Evolutionary conservation across 345 rosid species (phyloP).

Genomic region (Combretum micranthum): DNA sequence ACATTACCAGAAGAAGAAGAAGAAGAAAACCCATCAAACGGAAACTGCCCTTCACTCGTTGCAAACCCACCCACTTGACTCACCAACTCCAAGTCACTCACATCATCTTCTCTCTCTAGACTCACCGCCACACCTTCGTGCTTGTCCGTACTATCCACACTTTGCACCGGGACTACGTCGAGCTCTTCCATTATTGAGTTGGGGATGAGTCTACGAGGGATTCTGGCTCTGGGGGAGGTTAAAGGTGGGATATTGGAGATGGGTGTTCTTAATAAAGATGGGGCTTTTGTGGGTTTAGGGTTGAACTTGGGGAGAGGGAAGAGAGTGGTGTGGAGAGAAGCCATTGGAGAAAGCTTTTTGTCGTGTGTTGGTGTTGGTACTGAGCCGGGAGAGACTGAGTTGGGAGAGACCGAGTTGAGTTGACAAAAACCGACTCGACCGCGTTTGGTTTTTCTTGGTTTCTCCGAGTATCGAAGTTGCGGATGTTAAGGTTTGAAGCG

Average conservation of each 20-base stretch:
- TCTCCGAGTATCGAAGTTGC: too few species aligned
- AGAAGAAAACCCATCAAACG: constrained; percentile 77
- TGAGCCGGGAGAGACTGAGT: constrained; percentile 26
- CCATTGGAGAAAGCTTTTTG: constrained; percentile 64
- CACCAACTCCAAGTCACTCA: constrained; percentile 34
- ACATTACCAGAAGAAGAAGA: constrained; percentile 33
- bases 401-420: constrained; percentile 17
- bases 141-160: constrained; percentile 43
- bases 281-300: constrained; percentile 19
- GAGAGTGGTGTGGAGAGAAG: constrained; percentile 54
- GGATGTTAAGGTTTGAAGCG: too few species aligned
- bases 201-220: constrained; percentile 25
- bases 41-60: constrained; percentile 48
- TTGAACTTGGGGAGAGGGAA: constrained; percentile 44
- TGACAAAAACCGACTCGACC: too few species aligned
- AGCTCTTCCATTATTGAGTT: constrained; percentile 47
- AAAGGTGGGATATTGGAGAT: constrained; percentile 24
- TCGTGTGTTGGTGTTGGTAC: constrained; percentile 3
- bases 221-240: constrained; percentile 27
- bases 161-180: constrained; percentile 57
- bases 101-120: constrained; percentile 40
- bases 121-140: constrained; percentile 46
- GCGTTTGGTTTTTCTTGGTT: too few species aligned
- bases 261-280: constrained; percentile 7
- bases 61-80: constrained; percentile 58